Base-by-base conservation (phyloP, 2,329 filamentous ascomycete genomes). In the Nothomitra cinnamomea region DNA sequence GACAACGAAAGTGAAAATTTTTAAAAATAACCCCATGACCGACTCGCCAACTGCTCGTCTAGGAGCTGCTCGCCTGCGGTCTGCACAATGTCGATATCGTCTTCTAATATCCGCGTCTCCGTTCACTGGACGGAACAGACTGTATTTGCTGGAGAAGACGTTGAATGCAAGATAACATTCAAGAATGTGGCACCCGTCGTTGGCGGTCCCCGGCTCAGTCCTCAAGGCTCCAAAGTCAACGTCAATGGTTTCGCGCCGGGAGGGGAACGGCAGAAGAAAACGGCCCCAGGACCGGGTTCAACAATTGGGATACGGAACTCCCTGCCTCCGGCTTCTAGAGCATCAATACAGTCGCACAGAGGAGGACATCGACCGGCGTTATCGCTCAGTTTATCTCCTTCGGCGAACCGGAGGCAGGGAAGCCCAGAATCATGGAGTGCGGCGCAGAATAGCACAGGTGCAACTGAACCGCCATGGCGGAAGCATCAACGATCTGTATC, bases 141-240 rank as follows among this genome's bases (percentile, higher is more conserved):
- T 57, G 87, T 98, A 62, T 98, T 96, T 70, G 87, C 92, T 55
- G 92, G 92, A 68, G 92, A 98, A 73, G 85, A 95, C 64, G 79
- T 96, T 64, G 86, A 89, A 70, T 96, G 92, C 70, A 88, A 83
- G 60, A 94, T 98, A 67, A 95, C 87, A 51, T 98, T 98, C 71
- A 90, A 85, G 70, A 98, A 98, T 66, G 77, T 89, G 51, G 72
- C 76, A 28, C 67, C 63, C 58, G 75, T 79, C n/a, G 58, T 63
- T 21, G 62, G 63, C n/a, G 58, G 58, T 58, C 62, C 64, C 55
- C 59, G 62, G 57, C 62, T 61, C 53, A 60, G 61, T 45, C 56
- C 57, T 52, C 60, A 61, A 58, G 50, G 56, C 55, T 51, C 61
- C 2, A 62, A 61, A 51, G 60, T 61, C 48, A 69, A 69, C 60